Conservation (phyloP, 2,329 filamentous ascomycete species). For the Leptographium wingfieldii region DNA sequence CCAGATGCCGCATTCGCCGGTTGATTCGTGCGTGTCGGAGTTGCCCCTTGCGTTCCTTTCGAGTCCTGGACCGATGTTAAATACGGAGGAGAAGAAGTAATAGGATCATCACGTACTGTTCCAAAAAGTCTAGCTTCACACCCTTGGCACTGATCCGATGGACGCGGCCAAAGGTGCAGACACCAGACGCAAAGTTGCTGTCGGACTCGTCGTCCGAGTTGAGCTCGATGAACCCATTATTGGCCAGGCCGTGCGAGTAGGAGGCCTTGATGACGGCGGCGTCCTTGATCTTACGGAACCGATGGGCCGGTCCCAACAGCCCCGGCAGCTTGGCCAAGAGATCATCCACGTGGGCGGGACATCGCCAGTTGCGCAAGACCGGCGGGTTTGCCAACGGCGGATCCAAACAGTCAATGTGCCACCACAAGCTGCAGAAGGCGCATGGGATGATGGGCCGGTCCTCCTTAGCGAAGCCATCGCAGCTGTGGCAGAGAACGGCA, state of each 20-base stretch:
- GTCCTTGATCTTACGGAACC: conserved; percentile 47
- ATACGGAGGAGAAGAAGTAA: neutral
- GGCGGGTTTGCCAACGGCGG: conserved; percentile 73
- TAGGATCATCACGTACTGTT: conserved; percentile 32
- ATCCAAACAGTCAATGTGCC: conserved; percentile 88
- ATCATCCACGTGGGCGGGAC: conserved; percentile 75
- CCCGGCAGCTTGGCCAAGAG: conserved; percentile 48
- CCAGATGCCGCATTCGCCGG: neutral
- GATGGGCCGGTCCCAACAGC: conserved; percentile 45
- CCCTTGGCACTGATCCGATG: conserved; percentile 52
- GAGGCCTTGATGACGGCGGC: conserved; percentile 37
- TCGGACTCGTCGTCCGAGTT: conserved; percentile 44
- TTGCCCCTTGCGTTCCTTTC: conserved; percentile 14
- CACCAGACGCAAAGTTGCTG: conserved; percentile 31
- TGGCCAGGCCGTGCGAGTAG: conserved; percentile 51
- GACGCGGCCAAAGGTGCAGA: conserved; percentile 48
- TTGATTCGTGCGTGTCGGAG: conserved; percentile 8
- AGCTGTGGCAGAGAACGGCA: conserved; percentile 64
- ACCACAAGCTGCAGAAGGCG: conserved; percentile 67
- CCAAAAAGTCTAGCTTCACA: conserved; percentile 61
- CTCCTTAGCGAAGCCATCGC: conserved; percentile 50
- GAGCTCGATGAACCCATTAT: conserved; percentile 62
- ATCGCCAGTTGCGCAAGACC: conserved; percentile 68
- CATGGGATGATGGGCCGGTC: conserved; percentile 72
- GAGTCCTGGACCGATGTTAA: conserved; percentile 16